These are phyloP conservation scores for Aspergillus sp. DNA, from an alignment of 2,329 filamentous ascomycete genomes.

Conservation along the genomic window DNA sequence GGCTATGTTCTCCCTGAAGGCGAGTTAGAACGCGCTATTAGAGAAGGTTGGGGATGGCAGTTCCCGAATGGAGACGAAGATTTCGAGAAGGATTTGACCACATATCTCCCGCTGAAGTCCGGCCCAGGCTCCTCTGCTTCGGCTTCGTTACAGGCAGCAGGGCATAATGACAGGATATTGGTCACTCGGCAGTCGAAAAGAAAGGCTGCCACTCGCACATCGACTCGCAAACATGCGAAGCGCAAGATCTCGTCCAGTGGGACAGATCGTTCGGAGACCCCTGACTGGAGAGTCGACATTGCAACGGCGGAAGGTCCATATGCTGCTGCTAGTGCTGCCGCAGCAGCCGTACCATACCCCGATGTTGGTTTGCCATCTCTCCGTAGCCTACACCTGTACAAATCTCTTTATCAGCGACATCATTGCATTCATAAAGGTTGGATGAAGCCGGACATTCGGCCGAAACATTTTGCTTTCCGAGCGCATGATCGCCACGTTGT, in stretches of 20 bases:
- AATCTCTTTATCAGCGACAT: constrained; percentile 90
- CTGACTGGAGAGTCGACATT: constrained; percentile 41
- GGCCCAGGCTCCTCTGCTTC: constrained; percentile 31
- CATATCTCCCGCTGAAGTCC: constrained; percentile 34
- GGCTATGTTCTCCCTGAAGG: constrained; percentile 71
- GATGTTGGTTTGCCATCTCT: constrained; percentile 71
- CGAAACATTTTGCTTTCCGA: constrained; percentile 89
- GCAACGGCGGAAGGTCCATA: constrained; percentile 70
- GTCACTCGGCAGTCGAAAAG: constrained; percentile 38
- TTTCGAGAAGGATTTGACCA: constrained; percentile 73
- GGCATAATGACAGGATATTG: constrained; percentile 19
- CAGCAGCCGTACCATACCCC: constrained; percentile 72
- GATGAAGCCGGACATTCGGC: constrained; percentile 77
- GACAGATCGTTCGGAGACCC: constrained; percentile 33
- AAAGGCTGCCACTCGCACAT: constrained; percentile 41
- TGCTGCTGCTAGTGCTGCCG: constrained; percentile 76
- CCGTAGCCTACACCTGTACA: constrained; percentile 83
- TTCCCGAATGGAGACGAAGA: constrained; percentile 69
- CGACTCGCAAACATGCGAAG: constrained; percentile 50
- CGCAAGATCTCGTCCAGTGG: constrained; percentile 46
- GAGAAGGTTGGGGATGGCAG: constrained; percentile 97
- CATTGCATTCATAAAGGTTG: constrained; percentile 85
- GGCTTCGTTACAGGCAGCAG: constrained; percentile 17
- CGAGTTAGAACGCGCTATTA: constrained; percentile 78
- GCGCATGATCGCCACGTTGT: constrained; percentile 95